These are phyloP conservation scores for Aspergillus campestris DNA, from an alignment of 495 filamentous ascomycete species.

Conservation along the genomic window DNA sequence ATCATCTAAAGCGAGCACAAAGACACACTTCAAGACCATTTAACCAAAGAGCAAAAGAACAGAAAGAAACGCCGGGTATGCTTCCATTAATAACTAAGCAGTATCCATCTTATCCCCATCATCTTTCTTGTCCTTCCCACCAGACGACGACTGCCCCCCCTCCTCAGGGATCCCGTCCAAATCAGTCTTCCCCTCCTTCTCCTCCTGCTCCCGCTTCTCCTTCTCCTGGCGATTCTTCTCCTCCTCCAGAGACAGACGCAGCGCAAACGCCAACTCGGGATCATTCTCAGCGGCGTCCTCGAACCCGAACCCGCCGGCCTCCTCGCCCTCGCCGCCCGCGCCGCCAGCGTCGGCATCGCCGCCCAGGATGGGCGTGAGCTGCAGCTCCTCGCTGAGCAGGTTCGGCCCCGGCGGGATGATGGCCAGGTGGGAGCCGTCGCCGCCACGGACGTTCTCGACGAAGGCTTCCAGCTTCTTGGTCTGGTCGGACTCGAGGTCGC, in stretches of 20 bases:
- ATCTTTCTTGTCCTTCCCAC: slow-evolving; percentile 52
- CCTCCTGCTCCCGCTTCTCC: slow-evolving; percentile 67
- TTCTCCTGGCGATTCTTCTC: slow-evolving; percentile 89
- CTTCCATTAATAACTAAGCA: slow-evolving; percentile 33
- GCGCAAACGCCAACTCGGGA: slow-evolving; percentile 88
- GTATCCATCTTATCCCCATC: slow-evolving; percentile 73
- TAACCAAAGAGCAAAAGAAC: slow-evolving; percentile 4
- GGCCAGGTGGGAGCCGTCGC: slow-evolving; percentile 82
- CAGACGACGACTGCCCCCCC: slow-evolving; percentile 55
- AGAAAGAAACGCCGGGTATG: slow-evolving; percentile 39
- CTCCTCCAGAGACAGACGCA: slow-evolving; percentile 96
- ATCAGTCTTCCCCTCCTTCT: slow-evolving; percentile 56
- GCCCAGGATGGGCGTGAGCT: slow-evolving; percentile 81
- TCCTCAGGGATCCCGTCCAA: slow-evolving; percentile 83
- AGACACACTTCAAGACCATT: too few relatives aligned
- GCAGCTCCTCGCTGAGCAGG: slow-evolving; percentile 83
- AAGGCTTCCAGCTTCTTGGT: slow-evolving; percentile 89
- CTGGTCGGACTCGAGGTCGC: slow-evolving; percentile 82
- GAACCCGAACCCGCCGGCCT: slow-evolving; percentile 61
- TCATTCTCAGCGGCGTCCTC: slow-evolving; percentile 58
- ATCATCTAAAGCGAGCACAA: slow-evolving; percentile 3
- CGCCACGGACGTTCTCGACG: slow-evolving; percentile 81
- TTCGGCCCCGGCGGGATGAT: slow-evolving; percentile 86
- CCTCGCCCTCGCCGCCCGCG: slow-evolving; percentile 48
- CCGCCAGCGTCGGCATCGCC: slow-evolving; percentile 54